These are phyloP conservation scores for Chrysoporthe puriensis DNA, from an alignment of 2,329 filamentous ascomycete genomes.

Conservation along the genomic window DNA sequence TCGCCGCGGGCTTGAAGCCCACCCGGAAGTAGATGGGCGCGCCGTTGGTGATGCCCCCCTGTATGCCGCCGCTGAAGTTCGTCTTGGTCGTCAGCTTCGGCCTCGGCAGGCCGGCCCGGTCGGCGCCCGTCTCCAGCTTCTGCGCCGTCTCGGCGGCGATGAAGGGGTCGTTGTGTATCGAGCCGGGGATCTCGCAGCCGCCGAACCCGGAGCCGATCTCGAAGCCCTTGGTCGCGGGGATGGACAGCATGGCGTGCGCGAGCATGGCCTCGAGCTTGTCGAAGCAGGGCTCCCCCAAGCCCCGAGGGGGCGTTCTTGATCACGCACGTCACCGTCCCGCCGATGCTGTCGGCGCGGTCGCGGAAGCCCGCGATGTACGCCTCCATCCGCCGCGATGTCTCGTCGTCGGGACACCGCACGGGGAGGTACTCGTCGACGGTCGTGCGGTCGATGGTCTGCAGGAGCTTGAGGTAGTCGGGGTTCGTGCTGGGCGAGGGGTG, in stretches of 20 bases:
- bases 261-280: conserved; percentile 93
- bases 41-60: conserved; percentile 94
- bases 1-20: conserved; percentile 93
- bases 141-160: conserved; percentile 54
- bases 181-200: conserved; percentile 83
- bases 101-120: conserved; percentile 49
- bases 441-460: conserved; percentile 72
- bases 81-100: conserved; percentile 81
- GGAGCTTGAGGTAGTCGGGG: conserved; percentile 75
- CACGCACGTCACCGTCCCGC: conserved; percentile 92
- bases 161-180: conserved; percentile 91
- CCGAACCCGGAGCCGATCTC: conserved; percentile 93
- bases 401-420: conserved; percentile 79
- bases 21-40: conserved; percentile 93
- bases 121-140: conserved; percentile 50
- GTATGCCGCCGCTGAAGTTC: conserved; percentile 93
- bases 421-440: conserved; percentile 84
- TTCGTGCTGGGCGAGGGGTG: conserved; percentile 73
- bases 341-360: conserved; percentile 84
- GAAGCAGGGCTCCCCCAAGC: conserved; percentile 88
- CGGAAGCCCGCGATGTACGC: conserved; percentile 76
- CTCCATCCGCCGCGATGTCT: conserved; percentile 72
- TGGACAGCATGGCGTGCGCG: conserved; percentile 91
- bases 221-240: conserved; percentile 94
- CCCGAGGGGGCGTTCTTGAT: conserved; percentile 84